Evolutionary conservation across 345 rosid genomes (phyloP).

Genomic region (Dovyalis caffra): DNA sequence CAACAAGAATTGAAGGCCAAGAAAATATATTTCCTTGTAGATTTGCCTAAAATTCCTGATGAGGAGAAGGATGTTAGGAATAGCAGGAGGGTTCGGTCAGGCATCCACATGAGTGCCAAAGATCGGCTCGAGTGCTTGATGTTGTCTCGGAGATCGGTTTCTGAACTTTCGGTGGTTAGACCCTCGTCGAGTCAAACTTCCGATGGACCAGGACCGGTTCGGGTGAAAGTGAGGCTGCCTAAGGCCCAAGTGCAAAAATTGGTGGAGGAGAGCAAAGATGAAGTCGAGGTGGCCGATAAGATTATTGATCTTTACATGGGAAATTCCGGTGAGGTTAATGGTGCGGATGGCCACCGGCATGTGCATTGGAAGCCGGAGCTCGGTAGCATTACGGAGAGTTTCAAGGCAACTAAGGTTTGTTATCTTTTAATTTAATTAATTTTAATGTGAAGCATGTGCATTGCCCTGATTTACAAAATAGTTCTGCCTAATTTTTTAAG

Average conservation of each 20-base stretch:
- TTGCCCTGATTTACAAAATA: background rate
- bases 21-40: slow-evolving; percentile 86
- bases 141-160: slow-evolving; percentile 77
- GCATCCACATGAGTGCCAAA: slow-evolving; percentile 72
- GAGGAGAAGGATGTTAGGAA: slow-evolving; percentile 37
- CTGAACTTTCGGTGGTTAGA: slow-evolving; percentile 63
- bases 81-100: slow-evolving; percentile 66
- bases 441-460: background rate
- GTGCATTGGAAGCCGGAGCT: slow-evolving; percentile 24
- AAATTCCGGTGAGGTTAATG: slow-evolving; percentile 7
- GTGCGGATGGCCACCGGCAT: background rate
- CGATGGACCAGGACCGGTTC: slow-evolving; percentile 19
- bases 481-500: background rate
- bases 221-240: slow-evolving; percentile 64
- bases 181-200: slow-evolving; percentile 1
- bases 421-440: background rate
- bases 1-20: slow-evolving; percentile 57
- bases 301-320: slow-evolving; percentile 55
- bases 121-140: slow-evolving; percentile 79
- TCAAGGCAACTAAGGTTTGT: slow-evolving; percentile 9
- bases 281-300: slow-evolving; percentile 61
- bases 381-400: slow-evolving; percentile 10
- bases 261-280: slow-evolving; percentile 54
- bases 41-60: slow-evolving; percentile 46
- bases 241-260: slow-evolving; percentile 68